Percentiles rank a stretch among this genome's conserved stretches.
Conservation (phyloP, 441 rosid genomes). For the Heliophila coronopifolia region DNA sequence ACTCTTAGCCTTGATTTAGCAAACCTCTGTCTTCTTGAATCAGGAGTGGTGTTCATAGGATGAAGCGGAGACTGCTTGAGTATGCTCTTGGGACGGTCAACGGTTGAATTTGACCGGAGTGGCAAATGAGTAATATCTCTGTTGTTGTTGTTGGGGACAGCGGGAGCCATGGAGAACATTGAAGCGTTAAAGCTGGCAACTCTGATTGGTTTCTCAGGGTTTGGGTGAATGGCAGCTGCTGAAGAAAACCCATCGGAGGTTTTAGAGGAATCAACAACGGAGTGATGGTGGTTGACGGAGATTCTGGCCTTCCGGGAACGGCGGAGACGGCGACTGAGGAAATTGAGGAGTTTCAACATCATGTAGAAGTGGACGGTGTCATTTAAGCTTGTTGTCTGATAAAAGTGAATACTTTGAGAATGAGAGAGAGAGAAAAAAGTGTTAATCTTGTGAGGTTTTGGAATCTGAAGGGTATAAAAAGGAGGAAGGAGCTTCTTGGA, state of each 20-base stretch:
- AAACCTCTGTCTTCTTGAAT: conserved; percentile 42
- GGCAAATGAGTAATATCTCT: conserved; percentile 15
- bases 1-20: conserved; percentile 72
- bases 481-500: conserved; percentile 13
- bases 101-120: conserved; percentile 41
- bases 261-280: background rate
- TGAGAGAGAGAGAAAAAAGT: conserved; percentile 23
- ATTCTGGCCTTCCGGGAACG: conserved; percentile 41
- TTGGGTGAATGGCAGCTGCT: conserved; percentile 28
- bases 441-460: too few species aligned
- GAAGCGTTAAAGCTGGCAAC: conserved; percentile 83
- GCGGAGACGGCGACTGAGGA: conserved; percentile 62
- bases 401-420: background rate
- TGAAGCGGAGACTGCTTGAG: conserved; percentile 70
- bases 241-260: conserved; percentile 21
- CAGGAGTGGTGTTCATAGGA: conserved; percentile 21
- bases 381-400: background rate
- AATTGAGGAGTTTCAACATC: conserved; percentile 55
- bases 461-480: background rate
- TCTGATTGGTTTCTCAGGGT: conserved; percentile 42
- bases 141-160: conserved; percentile 38
- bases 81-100: conserved; percentile 72
- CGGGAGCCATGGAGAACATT: conserved; percentile 90
- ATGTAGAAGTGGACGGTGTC: conserved; percentile 14
- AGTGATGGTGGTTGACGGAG: conserved; percentile 29